A percentile compares a stretch with the other conserved stretches of the same genome.
These are phyloP conservation scores for Rhynchosporium agropyri DNA, from an alignment of 2,329 filamentous ascomycete genomes.

Conservation along the genomic window DNA sequence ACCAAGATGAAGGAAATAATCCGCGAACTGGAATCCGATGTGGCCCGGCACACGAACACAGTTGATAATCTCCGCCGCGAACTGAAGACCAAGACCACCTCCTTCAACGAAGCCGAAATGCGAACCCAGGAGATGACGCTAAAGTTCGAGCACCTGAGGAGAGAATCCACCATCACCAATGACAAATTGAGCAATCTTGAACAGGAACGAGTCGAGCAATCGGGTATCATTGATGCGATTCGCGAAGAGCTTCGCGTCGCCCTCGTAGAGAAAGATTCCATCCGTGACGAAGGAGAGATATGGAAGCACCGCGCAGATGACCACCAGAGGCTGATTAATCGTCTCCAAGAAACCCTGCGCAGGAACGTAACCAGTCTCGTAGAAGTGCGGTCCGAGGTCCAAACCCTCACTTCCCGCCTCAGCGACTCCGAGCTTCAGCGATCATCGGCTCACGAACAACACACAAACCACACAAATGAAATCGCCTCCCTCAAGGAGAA, in stretches of 20 bases:
- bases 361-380: conserved; percentile 4
- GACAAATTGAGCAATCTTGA: not conserved
- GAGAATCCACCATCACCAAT: not conserved
- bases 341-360: conserved; percentile 3
- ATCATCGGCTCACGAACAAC: not conserved
- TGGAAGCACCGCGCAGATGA: not conserved
- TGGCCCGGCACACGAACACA: not conserved
- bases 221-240: not conserved
- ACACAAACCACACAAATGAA: not conserved
- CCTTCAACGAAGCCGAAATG: conserved; percentile 1
- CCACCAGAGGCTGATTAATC: not conserved
- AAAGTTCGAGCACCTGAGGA: conserved; percentile 1
- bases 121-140: not conserved
- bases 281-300: not conserved
- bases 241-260: conserved; percentile 5
- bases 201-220: not conserved
- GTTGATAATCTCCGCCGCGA: conserved; percentile 5
- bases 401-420: not conserved
- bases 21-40: not conserved
- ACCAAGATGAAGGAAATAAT: conserved; percentile 1
- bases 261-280: not conserved
- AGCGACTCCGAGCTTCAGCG: not conserved
- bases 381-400: conserved; percentile 8
- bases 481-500: conserved; percentile 1
- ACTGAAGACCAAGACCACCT: not conserved